Conservation (phyloP, 2,329 filamentous ascomycete genomes). For the Colletotrichum shisoi region DNA sequence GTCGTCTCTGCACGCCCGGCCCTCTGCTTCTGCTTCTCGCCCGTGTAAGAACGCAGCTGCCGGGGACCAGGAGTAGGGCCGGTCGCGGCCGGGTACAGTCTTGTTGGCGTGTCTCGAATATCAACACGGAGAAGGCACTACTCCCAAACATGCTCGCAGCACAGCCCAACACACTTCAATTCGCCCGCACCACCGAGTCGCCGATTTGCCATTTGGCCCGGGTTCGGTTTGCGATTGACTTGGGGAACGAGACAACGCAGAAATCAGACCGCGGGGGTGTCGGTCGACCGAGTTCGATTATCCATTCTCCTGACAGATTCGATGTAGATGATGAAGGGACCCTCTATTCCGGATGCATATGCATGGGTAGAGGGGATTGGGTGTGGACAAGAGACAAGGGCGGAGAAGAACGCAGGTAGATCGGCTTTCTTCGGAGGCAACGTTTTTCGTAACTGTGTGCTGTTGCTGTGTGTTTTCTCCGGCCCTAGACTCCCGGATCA, state of each 20-base stretch:
- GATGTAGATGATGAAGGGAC: slow-evolving; percentile 3
- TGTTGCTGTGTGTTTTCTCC: slow-evolving; percentile 28
- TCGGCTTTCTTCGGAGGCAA: slow-evolving; percentile 9
- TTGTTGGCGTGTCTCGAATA: slow-evolving; percentile 27
- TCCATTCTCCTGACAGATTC: neutral
- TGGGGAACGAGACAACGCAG: neutral
- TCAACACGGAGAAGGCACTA: slow-evolving; percentile 11
- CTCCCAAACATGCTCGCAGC: slow-evolving; percentile 17
- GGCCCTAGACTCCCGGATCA: slow-evolving; percentile 39
- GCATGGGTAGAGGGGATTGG: neutral
- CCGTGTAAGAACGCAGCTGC: slow-evolving; percentile 3
- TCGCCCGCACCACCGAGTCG: slow-evolving; percentile 2
- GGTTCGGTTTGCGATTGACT: too few relatives aligned
- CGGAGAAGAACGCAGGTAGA: neutral
- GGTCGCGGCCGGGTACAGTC: slow-evolving; percentile 1
- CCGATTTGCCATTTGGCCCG: neutral
- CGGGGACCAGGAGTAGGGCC: slow-evolving; percentile 8
- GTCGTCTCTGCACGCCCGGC: slow-evolving; percentile 1
- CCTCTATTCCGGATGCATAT: slow-evolving; percentile 1
- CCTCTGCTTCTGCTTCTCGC: neutral
- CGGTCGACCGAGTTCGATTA: neutral
- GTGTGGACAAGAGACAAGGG: slow-evolving; percentile 3
- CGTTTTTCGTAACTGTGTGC: slow-evolving; percentile 5
- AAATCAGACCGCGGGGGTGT: neutral
- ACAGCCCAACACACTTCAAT: slow-evolving; percentile 4